A percentile compares a stretch with the other conserved stretches of the same genome.
These are phyloP conservation scores for Akanthomyces dipterigenus DNA, from an alignment of 2,329 filamentous ascomycete species.

Conservation along the genomic window DNA sequence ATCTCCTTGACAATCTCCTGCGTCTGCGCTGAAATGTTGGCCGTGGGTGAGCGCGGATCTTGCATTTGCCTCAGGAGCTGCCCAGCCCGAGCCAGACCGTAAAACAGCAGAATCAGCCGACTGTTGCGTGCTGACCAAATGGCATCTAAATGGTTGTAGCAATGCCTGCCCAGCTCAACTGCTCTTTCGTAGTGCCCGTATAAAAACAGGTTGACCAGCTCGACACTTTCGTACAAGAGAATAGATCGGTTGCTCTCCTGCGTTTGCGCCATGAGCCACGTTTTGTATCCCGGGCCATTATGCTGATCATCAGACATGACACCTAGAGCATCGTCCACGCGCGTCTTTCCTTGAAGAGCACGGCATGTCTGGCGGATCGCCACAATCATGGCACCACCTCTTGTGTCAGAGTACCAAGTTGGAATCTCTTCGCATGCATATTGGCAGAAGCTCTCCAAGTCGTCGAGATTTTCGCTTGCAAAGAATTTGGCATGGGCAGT, in stretches of 20 bases:
- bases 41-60: constrained; percentile 38
- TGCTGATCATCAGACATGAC: constrained; percentile 66
- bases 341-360: constrained; percentile 70
- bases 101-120: constrained; percentile 50
- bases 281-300: constrained; percentile 50
- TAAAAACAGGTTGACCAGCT: constrained; percentile 55
- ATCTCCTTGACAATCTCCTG: constrained; percentile 47
- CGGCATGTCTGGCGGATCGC: constrained; percentile 59
- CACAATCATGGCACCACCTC: constrained; percentile 64
- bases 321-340: constrained; percentile 38
- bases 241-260: constrained; percentile 57
- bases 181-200: constrained; percentile 57
- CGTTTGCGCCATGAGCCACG: constrained; percentile 45
- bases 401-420: constrained; percentile 63
- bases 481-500: constrained; percentile 62
- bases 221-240: constrained; percentile 61
- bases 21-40: constrained; percentile 36
- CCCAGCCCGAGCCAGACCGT: constrained; percentile 51
- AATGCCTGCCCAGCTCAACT: constrained; percentile 47
- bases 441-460: constrained; percentile 63
- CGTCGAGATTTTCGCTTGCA: constrained; percentile 59
- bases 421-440: constrained; percentile 68
- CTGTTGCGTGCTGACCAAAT: constrained; percentile 57
- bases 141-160: constrained; percentile 38
- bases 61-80: constrained; percentile 42